Conservation (phyloP, 2,329 filamentous ascomycete species). For the Fusarium burgessii region DNA sequence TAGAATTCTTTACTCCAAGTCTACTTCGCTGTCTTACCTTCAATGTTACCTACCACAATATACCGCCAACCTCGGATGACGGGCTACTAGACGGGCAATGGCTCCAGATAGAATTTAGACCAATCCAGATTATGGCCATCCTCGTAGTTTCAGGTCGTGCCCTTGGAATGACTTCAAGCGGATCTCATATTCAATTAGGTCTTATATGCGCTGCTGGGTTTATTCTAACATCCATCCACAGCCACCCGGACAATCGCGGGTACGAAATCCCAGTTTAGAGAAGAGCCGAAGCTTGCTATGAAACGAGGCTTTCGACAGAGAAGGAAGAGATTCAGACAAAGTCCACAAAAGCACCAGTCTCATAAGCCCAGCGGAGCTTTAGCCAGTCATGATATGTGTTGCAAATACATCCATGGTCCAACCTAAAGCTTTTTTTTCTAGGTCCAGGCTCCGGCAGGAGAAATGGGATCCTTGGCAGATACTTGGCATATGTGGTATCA, state of each 20-base stretch:
- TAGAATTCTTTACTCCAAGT: constrained; percentile 32
- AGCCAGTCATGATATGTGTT: constrained; percentile 30
- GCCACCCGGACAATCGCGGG: constrained; percentile 17
- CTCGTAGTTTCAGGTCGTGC: constrained; percentile 27
- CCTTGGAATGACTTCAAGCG: constrained; percentile 4
- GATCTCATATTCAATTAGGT: constrained; percentile 6
- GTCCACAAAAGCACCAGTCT: background rate
- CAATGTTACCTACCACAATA: background rate
- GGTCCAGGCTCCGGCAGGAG: constrained; percentile 4
- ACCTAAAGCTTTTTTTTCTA: constrained; percentile 15
- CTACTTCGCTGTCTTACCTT: constrained; percentile 1
- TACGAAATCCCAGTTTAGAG: background rate
- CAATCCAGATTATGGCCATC: constrained; percentile 18
- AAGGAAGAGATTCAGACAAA: constrained; percentile 1
- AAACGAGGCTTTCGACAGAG: background rate
- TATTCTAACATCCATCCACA: background rate
- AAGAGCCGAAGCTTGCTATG: background rate
- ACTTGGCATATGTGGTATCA: constrained; percentile 29
- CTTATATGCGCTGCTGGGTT: constrained; percentile 5
- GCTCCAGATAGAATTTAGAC: constrained; percentile 33
- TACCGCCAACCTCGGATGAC: constrained; percentile 19
- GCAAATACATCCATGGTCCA: constrained; percentile 6
- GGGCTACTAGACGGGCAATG: constrained; percentile 7
- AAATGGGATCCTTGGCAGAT: constrained; percentile 28
- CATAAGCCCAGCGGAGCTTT: constrained; percentile 13